phyloP scores from a whole-genome alignment of 2,329 filamentous ascomycete genomes.

The Lecanicillium sp. region DNA sequence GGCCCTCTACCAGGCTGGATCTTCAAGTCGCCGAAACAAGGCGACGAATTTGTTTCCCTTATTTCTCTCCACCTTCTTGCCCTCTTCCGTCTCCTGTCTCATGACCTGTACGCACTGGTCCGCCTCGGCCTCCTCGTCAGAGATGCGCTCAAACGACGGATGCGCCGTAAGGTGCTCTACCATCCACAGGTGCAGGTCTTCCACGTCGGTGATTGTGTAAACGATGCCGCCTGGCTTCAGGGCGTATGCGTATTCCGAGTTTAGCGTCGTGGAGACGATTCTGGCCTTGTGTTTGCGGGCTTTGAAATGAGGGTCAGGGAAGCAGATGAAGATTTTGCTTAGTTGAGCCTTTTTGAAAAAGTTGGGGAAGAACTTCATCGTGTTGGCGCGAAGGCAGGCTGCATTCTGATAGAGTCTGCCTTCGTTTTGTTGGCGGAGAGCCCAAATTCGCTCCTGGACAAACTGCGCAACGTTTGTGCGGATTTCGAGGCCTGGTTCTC shows the following conservation, averaged over 20 bases:
- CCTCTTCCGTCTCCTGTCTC: constrained; percentile 85
- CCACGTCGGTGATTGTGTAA: constrained; percentile 96
- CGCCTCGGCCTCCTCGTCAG: constrained; percentile 56
- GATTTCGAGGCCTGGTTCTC: constrained; percentile 77
- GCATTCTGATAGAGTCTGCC: constrained; percentile 71
- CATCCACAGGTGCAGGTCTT: constrained; percentile 93
- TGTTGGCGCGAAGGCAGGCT: constrained; percentile 82
- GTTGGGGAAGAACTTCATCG: constrained; percentile 99
- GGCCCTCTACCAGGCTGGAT: constrained; percentile 62
- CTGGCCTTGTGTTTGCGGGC: constrained; percentile 92
- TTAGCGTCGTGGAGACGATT: constrained; percentile 82
- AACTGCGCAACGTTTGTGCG: constrained; percentile 84
- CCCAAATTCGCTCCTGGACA: constrained; percentile 79
- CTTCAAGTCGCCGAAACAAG: constrained; percentile 71
- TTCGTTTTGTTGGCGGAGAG: constrained; percentile 61
- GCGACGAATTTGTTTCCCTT: constrained; percentile 86
- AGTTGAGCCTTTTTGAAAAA: constrained; percentile 82
- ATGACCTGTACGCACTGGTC: constrained; percentile 69
- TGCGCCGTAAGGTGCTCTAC: constrained; percentile 74
- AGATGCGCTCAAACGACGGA: constrained; percentile 69
- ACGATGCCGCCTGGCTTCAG: constrained; percentile 75
- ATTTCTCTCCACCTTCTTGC: constrained; percentile 92
- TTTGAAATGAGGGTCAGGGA: constrained; percentile 98
- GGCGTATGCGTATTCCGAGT: constrained; percentile 89
- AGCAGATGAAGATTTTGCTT: constrained; percentile 92